Conservation (phyloP, 345 rosid species). For the Gossypium turneri region DNA sequence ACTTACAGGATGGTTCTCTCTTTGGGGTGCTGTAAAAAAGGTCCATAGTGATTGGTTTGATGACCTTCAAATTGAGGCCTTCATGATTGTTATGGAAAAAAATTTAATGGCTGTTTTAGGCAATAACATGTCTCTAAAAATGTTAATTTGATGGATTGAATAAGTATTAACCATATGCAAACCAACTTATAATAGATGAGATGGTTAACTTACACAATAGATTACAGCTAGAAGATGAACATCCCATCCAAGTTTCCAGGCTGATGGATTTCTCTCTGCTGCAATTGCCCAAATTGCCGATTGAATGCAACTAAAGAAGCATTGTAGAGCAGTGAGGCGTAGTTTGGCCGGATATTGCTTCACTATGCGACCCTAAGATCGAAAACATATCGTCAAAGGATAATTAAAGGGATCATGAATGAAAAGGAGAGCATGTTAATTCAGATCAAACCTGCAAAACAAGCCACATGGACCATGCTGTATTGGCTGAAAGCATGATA, state of each 20-base stretch:
- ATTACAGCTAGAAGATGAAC: constrained; percentile 64
- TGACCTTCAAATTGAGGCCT: not conserved
- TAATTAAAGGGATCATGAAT: not conserved
- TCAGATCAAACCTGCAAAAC: constrained; percentile 58
- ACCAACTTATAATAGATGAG: not conserved
- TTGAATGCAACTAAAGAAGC: constrained; percentile 71
- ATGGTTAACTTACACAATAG: constrained; percentile 58
- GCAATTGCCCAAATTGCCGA: constrained; percentile 61
- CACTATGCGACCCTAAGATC: constrained; percentile 38
- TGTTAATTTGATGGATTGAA: not conserved
- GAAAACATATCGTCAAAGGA: not conserved
- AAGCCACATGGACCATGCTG: constrained; percentile 78
- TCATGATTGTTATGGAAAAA: not conserved
- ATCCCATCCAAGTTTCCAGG: constrained; percentile 78
- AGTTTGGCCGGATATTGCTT: constrained; percentile 70
- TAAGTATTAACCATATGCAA: not conserved
- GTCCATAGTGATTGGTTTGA: not conserved
- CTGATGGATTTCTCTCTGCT: constrained; percentile 51
- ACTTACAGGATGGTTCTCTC: not conserved
- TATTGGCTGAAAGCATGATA: constrained; percentile 70
- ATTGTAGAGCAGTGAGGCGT: constrained; percentile 65
- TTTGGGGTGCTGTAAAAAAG: not conserved
- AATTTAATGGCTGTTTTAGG: not conserved
- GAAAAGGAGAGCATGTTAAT: not conserved
- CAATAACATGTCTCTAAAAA: not conserved